Base-by-base conservation (phyloP, 192 early-diverging fungal species). In the Backusella circina region DNA sequence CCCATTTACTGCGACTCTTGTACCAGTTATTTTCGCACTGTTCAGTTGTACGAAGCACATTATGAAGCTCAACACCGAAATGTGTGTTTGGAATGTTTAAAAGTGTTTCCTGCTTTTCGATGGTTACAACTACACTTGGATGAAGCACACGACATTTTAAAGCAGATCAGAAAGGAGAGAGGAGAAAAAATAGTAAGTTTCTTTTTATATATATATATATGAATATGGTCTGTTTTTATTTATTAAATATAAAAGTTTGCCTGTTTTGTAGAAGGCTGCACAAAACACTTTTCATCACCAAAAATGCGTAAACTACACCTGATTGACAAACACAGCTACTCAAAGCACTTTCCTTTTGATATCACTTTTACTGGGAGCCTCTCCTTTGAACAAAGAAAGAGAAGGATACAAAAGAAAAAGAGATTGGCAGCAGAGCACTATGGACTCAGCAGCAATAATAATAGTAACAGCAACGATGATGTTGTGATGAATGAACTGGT, bases 241-340 rank as follows among this genome's bases (percentile, higher is more conserved):
- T 70, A 21, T 3, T 57, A n/a, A 57, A 32, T 30, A 21, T 7
- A 77, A 89, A 77, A 89, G 88, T 85, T 85, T 65, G 77, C 71
- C 31, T 89, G 88, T 68, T 89, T 77, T 54, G 85, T 89, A 9
- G 83, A 88, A 41, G 80, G 74, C 1, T 89, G 88, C 64, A 68
- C 77, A 5, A 77, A 80, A 35, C n/a, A 75, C 1, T 88, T 87
- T 61, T 75, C 68, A 1, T 70, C 73, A 0, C 72, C 80, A n/a
- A 65, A 70, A 21, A 84, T 78, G 71, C 74, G 88, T 31, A 77
- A 80, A 36, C 35, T 79, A 30, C 88, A 89, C 73, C 57, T 88
- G 38, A 85, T 89, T 65, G 85, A 86, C 31, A 85, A 87, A 32
- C 88, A 89, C 54, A 39, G 80, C 3, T 89, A 88, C 65, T 84